Percentiles rank a stretch among this genome's conserved stretches.
Conservation (phyloP, 257 asterid species). For the Cordia subcordata region DNA sequence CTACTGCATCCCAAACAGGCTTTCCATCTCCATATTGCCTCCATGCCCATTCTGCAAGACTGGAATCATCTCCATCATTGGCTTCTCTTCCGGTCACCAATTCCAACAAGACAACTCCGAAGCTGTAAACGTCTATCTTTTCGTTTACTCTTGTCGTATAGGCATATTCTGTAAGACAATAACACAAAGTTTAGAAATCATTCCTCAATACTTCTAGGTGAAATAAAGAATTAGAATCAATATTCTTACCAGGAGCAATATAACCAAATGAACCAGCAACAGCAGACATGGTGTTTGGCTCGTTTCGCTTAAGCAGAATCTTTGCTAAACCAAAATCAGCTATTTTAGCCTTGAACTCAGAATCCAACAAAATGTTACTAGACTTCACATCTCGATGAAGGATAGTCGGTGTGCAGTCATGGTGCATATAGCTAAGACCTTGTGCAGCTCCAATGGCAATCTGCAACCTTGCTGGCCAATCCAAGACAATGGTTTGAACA, state of each 20-base stretch:
- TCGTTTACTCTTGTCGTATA: slow-evolving; percentile 39
- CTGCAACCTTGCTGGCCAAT: slow-evolving; percentile 60
- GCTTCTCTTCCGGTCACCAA: slow-evolving; percentile 52
- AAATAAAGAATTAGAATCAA: neutral
- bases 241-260: slow-evolving; percentile 54
- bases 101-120: slow-evolving; percentile 41
- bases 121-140: slow-evolving; percentile 39
- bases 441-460: slow-evolving; percentile 63
- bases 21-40: slow-evolving; percentile 49
- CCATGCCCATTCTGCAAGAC: slow-evolving; percentile 96
- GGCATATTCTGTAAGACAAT: slow-evolving; percentile 62
- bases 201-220: neutral
- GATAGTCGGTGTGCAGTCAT: slow-evolving; percentile 51
- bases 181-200: neutral
- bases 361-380: slow-evolving; percentile 59
- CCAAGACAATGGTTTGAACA: slow-evolving; percentile 20
- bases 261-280: slow-evolving; percentile 70
- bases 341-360: slow-evolving; percentile 44
- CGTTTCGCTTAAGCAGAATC: slow-evolving; percentile 36
- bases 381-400: slow-evolving; percentile 65
- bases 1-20: slow-evolving; percentile 34
- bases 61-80: slow-evolving; percentile 49
- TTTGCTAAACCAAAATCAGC: slow-evolving; percentile 71
- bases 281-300: slow-evolving; percentile 44
- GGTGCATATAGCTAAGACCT: slow-evolving; percentile 73